phyloP scores from a whole-genome alignment of 2,329 filamentous ascomycete genomes.

The Aureobasidium lini region DNA sequence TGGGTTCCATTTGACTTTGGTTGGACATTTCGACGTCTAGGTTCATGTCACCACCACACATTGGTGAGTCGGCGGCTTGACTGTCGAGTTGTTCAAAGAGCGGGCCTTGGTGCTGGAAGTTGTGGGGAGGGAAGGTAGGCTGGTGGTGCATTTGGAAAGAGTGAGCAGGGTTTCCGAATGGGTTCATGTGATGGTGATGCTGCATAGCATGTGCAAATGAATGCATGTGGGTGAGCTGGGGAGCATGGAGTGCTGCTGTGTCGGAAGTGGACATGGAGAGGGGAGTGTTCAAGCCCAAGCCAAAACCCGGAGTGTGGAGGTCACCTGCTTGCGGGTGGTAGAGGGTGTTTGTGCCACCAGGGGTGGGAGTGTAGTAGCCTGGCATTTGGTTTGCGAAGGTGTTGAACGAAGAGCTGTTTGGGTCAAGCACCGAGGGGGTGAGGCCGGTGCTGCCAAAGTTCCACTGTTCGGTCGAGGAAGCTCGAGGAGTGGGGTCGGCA shows the following conservation, averaged over 20 bases:
- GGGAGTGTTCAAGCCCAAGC: constrained; percentile 65
- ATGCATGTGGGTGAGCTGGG: constrained; percentile 53
- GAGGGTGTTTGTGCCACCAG: constrained; percentile 69
- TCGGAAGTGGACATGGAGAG: constrained; percentile 71
- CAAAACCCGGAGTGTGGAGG: constrained; percentile 73
- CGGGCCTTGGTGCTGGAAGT: constrained; percentile 75
- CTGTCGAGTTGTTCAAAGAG: constrained; percentile 69
- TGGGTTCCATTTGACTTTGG: constrained; percentile 49
- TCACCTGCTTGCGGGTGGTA: constrained; percentile 73
- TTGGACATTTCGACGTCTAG: constrained; percentile 55
- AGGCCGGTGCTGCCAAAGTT: constrained; percentile 49
- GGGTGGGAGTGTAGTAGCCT: constrained; percentile 82
- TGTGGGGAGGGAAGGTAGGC: constrained; percentile 63
- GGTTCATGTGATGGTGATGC: constrained; percentile 55
- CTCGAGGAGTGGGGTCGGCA: constrained; percentile 74
- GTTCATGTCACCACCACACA: constrained; percentile 45
- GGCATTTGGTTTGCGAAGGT: constrained; percentile 71
- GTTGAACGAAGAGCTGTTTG: constrained; percentile 73
- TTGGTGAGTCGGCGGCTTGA: constrained; percentile 54
- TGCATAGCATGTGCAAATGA: constrained; percentile 56
- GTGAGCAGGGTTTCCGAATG: not conserved
- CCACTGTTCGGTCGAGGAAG: constrained; percentile 67
- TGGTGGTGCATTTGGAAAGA: constrained; percentile 55
- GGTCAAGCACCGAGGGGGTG: constrained; percentile 81
- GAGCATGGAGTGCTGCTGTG: constrained; percentile 50